These are phyloP conservation scores for Ceratobasidium sp. DNA, from an alignment of 1,284 basidiomycete species.

Conservation along the genomic window DNA sequence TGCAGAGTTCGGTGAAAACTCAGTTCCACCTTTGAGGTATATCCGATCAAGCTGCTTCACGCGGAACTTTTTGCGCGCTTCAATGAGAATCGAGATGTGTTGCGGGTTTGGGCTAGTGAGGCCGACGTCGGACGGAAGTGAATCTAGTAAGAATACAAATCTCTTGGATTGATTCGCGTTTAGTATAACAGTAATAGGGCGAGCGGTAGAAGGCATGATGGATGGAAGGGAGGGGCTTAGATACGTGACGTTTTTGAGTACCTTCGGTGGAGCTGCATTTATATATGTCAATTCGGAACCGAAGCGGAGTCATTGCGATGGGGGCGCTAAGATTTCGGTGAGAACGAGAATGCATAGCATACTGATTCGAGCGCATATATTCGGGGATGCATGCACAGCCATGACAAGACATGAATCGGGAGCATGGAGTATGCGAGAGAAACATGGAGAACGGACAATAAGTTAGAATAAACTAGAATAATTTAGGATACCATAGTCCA, in stretches of 20 bases:
- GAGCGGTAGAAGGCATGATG: conserved; percentile 39
- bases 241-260: neutral
- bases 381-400: conserved; percentile 36
- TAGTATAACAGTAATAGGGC: conserved; percentile 48
- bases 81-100: conserved; percentile 48
- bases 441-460: neutral
- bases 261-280: neutral
- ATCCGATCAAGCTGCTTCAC: conserved; percentile 48
- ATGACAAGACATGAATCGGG: neutral
- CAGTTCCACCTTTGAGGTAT: conserved; percentile 49
- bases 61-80: conserved; percentile 53
- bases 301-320: neutral
- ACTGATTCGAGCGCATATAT: conserved; percentile 61
- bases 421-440: neutral
- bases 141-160: conserved; percentile 44
- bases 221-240: neutral
- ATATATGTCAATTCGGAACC: neutral
- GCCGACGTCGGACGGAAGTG: conserved; percentile 39
- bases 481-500: neutral
- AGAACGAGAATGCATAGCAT: neutral
- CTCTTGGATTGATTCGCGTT: conserved; percentile 51
- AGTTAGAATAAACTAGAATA: conserved; percentile 1
- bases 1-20: conserved; percentile 44
- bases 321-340: neutral
- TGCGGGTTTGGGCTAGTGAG: conserved; percentile 22